phyloP scores from a whole-genome alignment of 2,329 filamentous ascomycete species.

The Pestalotiopsis sp. region DNA sequence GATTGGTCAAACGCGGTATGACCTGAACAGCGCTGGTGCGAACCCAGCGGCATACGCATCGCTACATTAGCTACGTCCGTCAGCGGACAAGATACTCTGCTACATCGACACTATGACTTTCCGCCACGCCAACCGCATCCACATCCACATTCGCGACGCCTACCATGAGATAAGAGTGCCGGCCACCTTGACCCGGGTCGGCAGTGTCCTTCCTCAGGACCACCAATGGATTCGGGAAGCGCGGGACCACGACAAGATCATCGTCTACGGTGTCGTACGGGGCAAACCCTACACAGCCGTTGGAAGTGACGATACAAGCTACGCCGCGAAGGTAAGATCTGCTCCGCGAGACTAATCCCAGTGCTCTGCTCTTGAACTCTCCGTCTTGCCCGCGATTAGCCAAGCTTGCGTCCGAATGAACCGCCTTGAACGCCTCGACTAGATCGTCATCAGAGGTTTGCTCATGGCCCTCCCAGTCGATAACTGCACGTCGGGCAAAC shows the following conservation, averaged over 20 bases:
- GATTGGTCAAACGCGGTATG: too few species aligned
- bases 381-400: neutral
- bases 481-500: neutral
- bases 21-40: too few species aligned
- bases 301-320: neutral
- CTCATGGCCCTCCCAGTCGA: neutral
- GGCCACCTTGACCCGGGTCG: neutral
- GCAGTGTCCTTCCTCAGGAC: neutral
- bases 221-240: neutral
- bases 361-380: neutral
- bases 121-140: neutral
- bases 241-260: neutral
- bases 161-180: neutral
- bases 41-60: too few species aligned
- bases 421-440: neutral
- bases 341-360: neutral
- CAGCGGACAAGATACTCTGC: neutral
- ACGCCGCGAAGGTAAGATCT: neutral
- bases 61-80: neutral
- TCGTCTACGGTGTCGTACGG: neutral
- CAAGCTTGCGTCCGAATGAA: neutral
- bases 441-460: neutral
- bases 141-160: neutral
- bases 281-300: neutral
- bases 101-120: neutral